These are phyloP conservation scores for Boletus huronensis DNA, from an alignment of 768 basidiomycete species.

Conservation along the genomic window DNA sequence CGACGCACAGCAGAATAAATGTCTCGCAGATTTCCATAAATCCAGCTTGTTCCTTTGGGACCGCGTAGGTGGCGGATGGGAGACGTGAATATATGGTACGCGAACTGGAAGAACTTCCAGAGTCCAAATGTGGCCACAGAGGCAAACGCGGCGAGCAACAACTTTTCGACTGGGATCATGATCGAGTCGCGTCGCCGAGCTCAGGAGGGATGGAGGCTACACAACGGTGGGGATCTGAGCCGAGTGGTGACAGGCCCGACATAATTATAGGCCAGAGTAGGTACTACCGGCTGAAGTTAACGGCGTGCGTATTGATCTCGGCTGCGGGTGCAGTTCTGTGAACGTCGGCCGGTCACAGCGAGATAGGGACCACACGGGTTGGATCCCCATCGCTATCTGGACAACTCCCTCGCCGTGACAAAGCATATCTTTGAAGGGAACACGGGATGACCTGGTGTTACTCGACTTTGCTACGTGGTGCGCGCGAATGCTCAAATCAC, in stretches of 20 bases:
- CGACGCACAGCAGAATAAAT: constrained; percentile 40
- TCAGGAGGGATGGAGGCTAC: not conserved
- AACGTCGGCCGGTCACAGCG: too few species aligned
- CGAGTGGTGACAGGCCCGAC: too few species aligned
- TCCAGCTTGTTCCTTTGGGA: constrained; percentile 41
- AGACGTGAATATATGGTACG: constrained; percentile 39
- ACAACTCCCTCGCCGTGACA: not conserved
- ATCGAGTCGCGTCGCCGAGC: not conserved
- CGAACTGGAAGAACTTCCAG: constrained; percentile 7
- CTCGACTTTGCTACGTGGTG: constrained; percentile 30
- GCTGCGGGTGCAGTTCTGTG: too few species aligned
- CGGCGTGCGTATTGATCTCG: too few species aligned
- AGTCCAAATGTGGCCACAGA: constrained; percentile 1
- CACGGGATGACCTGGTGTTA: not conserved
- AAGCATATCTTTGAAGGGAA: not conserved
- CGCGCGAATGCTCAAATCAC: not conserved
- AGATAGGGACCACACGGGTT: too few species aligned
- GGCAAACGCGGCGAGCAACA: not conserved
- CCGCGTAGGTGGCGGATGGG: constrained; percentile 43
- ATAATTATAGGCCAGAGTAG: too few species aligned
- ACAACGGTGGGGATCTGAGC: too few species aligned
- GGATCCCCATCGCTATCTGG: too few species aligned
- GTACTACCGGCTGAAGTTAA: too few species aligned
- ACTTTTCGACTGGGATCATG: constrained; percentile 7
- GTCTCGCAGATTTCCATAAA: constrained; percentile 50